These are phyloP conservation scores for Eimeria falciformis DNA, from an alignment of 169 alveolate species.

Conservation along the genomic window DNA sequence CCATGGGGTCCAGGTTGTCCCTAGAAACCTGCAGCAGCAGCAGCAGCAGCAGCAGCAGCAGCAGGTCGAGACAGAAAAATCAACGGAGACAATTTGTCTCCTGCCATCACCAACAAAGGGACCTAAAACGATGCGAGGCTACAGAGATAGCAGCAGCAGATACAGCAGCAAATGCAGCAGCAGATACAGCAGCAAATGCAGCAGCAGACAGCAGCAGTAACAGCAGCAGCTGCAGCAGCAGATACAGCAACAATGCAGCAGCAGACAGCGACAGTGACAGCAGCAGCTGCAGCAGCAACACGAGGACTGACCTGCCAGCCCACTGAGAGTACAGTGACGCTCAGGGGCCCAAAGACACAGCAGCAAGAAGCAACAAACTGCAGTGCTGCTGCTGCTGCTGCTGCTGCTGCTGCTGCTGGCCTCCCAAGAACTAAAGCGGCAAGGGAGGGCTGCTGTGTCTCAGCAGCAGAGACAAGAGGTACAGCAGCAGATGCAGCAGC, in stretches of 20 bases:
- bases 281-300: constrained; percentile 8
- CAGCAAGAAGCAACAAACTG: not conserved
- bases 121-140: not conserved
- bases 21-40: constrained; percentile 16
- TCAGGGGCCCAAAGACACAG: not conserved
- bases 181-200: not conserved
- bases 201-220: not conserved
- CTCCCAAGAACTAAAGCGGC: not conserved
- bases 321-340: not conserved
- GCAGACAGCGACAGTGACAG: not conserved
- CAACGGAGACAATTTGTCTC: not conserved
- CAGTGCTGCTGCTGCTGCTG: not conserved
- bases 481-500: not conserved
- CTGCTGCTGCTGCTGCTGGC: constrained; percentile 8
- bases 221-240: not conserved
- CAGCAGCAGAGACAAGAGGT: not conserved
- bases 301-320: constrained; percentile 32
- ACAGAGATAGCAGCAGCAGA: not conserved
- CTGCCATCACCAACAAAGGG: not conserved
- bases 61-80: not conserved
- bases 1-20: not conserved
- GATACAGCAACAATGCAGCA: not conserved
- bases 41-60: constrained; percentile 13
- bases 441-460: not conserved
- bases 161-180: not conserved